phyloP scores from a whole-genome alignment of 2,329 filamentous ascomycete species.

The Colletotrichum chlorophyti region DNA sequence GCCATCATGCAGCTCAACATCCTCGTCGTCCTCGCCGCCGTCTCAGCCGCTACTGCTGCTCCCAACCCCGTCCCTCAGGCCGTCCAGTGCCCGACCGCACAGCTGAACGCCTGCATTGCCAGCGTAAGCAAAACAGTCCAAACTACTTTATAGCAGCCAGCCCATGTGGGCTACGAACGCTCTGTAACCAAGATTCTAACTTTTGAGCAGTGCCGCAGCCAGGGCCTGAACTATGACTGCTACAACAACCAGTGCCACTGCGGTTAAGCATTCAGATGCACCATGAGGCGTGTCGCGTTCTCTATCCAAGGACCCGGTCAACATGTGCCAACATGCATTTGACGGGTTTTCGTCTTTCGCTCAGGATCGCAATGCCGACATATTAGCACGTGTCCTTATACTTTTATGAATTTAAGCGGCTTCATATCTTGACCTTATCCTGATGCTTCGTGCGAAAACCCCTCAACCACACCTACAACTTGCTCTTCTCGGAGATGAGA shows the following conservation, averaged over 20 bases:
- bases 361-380: too few relatives aligned
- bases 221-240: constrained; percentile 7
- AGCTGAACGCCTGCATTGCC: too few relatives aligned
- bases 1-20: constrained; percentile 4
- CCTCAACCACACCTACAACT: neutral
- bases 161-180: neutral
- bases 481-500: constrained; percentile 17
- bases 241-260: constrained; percentile 3
- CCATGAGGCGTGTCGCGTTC: neutral
- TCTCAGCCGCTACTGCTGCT: neutral
- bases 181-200: neutral
- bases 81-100: too few relatives aligned
- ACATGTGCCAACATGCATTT: too few relatives aligned
- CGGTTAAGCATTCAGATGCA: neutral
- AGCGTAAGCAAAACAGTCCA: too few relatives aligned
- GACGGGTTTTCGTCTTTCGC: too few relatives aligned
- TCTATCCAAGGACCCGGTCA: too few relatives aligned
- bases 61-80: constrained; percentile 5
- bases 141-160: too few relatives aligned
- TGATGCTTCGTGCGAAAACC: neutral
- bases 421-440: neutral
- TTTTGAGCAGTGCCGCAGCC: neutral
- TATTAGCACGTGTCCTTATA: too few relatives aligned
- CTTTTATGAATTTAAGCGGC: neutral
- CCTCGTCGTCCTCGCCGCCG: neutral